A percentile compares a stretch with the other conserved stretches of the same genome.
These are phyloP conservation scores for Pythium phragmitis DNA, from an alignment of 352 stramenopile genomes.

Conservation along the genomic window DNA sequence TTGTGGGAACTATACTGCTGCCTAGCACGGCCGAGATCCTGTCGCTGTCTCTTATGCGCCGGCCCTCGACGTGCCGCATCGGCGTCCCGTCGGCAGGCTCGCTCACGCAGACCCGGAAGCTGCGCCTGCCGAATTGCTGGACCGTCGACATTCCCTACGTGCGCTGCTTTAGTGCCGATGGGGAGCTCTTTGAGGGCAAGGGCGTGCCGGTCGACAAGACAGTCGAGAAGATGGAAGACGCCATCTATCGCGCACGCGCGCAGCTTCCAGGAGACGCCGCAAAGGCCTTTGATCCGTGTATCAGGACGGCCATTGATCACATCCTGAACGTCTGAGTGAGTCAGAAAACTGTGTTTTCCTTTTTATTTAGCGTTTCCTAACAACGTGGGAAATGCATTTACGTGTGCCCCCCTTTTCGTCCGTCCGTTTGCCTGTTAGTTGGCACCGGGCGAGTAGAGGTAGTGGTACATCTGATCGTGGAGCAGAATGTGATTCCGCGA, in stretches of 20 bases:
- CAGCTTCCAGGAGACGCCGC: background rate
- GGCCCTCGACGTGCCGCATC: conserved; percentile 58
- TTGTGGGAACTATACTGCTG: background rate
- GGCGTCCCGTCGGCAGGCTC: conserved; percentile 57
- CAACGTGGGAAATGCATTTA: background rate
- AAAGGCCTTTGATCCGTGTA: conserved; percentile 48
- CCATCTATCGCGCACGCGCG: conserved; percentile 14
- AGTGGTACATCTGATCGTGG: conserved; percentile 96
- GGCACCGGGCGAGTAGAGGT: conserved; percentile 60
- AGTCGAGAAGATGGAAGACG: conserved; percentile 31
- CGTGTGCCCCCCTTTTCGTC: background rate
- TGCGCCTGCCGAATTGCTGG: conserved; percentile 84
- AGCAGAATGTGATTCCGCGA: conserved; percentile 86
- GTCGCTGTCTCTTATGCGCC: conserved; percentile 63
- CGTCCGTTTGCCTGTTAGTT: conserved; percentile 6
- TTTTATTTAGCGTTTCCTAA: conserved; percentile 9
- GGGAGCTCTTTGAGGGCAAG: conserved; percentile 55
- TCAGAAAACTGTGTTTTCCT: background rate
- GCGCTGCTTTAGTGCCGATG: conserved; percentile 64
- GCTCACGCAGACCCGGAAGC: conserved; percentile 55
- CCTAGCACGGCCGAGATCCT: conserved; percentile 63
- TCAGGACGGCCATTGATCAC: conserved; percentile 68
- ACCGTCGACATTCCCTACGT: conserved; percentile 76
- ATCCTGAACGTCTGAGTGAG: conserved; percentile 57
- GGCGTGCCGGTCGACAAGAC: conserved; percentile 60